Evolutionary conservation across 768 basidiomycete genomes (phyloP).

Genomic region (Leccinum aurantiacum): DNA sequence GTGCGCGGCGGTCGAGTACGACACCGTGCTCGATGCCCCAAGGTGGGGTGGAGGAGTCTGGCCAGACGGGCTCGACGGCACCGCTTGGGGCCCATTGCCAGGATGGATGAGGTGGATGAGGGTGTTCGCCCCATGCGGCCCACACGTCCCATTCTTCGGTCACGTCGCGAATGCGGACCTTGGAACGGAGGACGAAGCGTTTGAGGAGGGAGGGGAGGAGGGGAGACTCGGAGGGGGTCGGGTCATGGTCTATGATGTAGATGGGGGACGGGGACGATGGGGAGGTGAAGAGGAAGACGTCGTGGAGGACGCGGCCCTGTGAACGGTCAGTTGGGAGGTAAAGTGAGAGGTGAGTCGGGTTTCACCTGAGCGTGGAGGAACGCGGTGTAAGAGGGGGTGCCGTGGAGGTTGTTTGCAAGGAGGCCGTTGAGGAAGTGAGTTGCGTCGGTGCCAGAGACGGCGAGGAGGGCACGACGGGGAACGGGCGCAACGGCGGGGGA

Average conservation of each 20-base stretch:
- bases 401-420: conserved; percentile 51
- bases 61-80: conserved; percentile 77
- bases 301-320: conserved; percentile 88
- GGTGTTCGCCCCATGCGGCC: conserved; percentile 68
- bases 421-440: conserved; percentile 82
- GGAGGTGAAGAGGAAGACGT: conserved; percentile 79
- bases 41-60: conserved; percentile 44
- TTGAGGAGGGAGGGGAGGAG: conserved; percentile 72
- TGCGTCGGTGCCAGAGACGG: conserved; percentile 79
- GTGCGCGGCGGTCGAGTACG: conserved; percentile 64
- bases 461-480: conserved; percentile 64
- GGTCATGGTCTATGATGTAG: conserved; percentile 74
- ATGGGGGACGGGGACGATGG: conserved; percentile 45
- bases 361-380: conserved; percentile 78
- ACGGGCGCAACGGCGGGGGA: conserved; percentile 61
- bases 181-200: conserved; percentile 83
- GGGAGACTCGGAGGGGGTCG: conserved; percentile 55
- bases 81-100: conserved; percentile 70
- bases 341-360: background rate
- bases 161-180: conserved; percentile 79
- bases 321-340: background rate
- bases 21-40: conserved; percentile 58
- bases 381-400: conserved; percentile 61
- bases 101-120: conserved; percentile 38
- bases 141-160: conserved; percentile 79